phyloP scores from a whole-genome alignment of 148 eudicot species.

The Heliamphora exappendiculata region DNA sequence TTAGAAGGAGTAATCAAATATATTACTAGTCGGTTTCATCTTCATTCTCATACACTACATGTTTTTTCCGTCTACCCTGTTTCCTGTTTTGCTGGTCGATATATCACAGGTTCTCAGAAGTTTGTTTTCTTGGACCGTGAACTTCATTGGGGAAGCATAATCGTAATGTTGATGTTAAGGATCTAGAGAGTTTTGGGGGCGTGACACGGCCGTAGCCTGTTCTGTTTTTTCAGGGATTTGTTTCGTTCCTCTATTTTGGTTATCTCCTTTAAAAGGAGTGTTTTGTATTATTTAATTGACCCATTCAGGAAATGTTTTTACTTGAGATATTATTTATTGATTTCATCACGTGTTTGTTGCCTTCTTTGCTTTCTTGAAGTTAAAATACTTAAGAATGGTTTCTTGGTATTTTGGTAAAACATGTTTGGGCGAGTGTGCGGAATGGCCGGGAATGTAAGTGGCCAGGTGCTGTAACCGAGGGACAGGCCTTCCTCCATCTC shows the following conservation, averaged over 20 bases:
- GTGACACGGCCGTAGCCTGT: neutral
- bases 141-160: neutral
- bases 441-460: no score
- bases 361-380: neutral
- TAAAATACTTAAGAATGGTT: neutral
- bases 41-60: conserved; percentile 20
- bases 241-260: neutral
- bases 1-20: conserved; percentile 15
- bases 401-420: neutral
- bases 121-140: neutral
- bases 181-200: neutral
- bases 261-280: neutral
- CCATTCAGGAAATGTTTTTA: neutral
- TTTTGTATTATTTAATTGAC: neutral
- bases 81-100: neutral
- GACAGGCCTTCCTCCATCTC: no score
- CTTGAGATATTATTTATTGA: neutral
- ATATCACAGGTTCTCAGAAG: neutral
- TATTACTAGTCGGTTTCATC: conserved; percentile 18
- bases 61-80: neutral
- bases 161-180: neutral
- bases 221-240: neutral
- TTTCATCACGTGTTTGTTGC: neutral
- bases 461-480: no score
- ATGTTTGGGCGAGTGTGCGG: no score